Evolutionary conservation across 208 protist species (phyloP), one percentile per base, ranked within the genome.

Genomic region (Acanthamoeba polyphaga): DNA sequence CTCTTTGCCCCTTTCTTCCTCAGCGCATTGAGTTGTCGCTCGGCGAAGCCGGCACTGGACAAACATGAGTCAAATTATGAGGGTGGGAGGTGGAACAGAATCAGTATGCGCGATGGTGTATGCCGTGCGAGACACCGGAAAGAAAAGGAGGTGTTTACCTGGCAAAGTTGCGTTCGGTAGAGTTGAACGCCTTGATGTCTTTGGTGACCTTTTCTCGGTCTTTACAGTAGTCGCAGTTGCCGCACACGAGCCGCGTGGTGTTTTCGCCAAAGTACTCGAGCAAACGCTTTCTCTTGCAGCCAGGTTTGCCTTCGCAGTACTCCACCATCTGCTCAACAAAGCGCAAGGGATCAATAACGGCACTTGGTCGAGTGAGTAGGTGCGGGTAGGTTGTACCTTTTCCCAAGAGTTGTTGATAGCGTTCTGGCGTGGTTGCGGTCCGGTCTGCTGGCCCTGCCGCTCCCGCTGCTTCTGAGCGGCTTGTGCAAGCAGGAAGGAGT

Each of bases 181-280:
- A 78, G 84, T 90, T n/a, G 51, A 90, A 90, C 12, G 24, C 84
- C 51, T 43, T n/a, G 51, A 90, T 27, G 24, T 68, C 43, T 10
- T n/a, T n/a, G 51, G 84, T 66, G n/a, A 90, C 84, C 51, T 32
- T 68, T 13, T 90, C 84, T 13, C 32, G 34, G 60, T 66, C 43
- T 13, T 9, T 27, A 38, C 88, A 93, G 88, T 78, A 93, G 66
- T 93, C 88, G 49, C 88, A 93, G 60, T 55, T 78, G n/a, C 68
- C 88, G 49, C 88, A 93, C 13, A 49, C n/a, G 15, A 49, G 58
- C 12, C 64, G 24, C n/a, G 64, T 10, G 15, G 53, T 51, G 38
- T 78, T 70, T 43, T 93, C 88, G 27, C 88, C 88, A 93, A 93
- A 93, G 66, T 93, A 93, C 24, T 49, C 60, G 13, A 93, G 49